Conservation (phyloP, 345 rosid genomes). For the Euphorbia pulcherrima region DNA sequence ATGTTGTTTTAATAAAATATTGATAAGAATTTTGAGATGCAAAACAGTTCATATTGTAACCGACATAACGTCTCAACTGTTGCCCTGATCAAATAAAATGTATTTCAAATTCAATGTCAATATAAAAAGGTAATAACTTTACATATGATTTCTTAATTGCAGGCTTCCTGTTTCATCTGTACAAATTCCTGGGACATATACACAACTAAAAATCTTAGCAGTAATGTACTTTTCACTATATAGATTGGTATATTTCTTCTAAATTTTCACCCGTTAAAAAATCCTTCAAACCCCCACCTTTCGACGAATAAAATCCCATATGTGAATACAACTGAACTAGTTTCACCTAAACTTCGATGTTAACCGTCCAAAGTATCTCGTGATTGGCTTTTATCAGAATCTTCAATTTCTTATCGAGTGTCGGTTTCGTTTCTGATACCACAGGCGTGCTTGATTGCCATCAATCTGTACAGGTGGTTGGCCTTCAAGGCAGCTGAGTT, state of each 20-base stretch:
- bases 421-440: neutral
- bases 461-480: conserved; percentile 2
- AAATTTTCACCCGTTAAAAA: neutral
- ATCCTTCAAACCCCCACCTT: neutral
- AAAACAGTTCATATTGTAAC: too few species aligned
- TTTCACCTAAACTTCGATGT: neutral
- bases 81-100: neutral
- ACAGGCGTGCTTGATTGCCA: neutral
- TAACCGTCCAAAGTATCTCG: neutral
- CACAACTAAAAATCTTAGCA: conserved; percentile 7
- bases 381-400: conserved; percentile 1
- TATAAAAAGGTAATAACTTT: too few species aligned
- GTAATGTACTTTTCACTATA: neutral
- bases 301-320: neutral
- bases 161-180: neutral
- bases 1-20: too few species aligned
- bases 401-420: neutral
- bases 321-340: neutral
- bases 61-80: too few species aligned
- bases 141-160: neutral
- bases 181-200: conserved; percentile 17
- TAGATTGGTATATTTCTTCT: too few species aligned
- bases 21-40: too few species aligned
- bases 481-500: neutral
- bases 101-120: too few species aligned